Percentiles rank a stretch among this genome's conserved stretches.
phyloP scores from a whole-genome alignment of 2,329 filamentous ascomycete species.

The Botrytis squamosa region DNA sequence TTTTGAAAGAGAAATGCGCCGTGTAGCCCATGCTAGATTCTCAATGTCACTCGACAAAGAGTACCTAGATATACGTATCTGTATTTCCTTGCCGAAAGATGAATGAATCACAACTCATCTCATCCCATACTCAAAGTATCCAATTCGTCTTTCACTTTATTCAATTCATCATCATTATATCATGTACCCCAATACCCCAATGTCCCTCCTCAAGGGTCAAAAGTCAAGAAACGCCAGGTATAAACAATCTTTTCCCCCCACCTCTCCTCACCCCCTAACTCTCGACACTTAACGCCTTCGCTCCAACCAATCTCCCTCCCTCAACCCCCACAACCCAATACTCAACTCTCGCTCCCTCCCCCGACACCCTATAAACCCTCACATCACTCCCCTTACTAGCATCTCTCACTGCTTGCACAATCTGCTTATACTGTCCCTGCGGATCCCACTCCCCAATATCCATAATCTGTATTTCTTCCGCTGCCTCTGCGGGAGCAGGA shows the following conservation, averaged over 20 bases:
- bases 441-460: constrained; percentile 72
- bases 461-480: constrained; percentile 58
- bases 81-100: background rate
- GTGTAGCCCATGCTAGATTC: background rate
- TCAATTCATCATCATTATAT: background rate
- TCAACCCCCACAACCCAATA: constrained; percentile 76
- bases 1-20: background rate
- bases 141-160: background rate
- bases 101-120: background rate
- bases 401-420: constrained; percentile 67
- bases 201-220: background rate
- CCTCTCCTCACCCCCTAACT: background rate
- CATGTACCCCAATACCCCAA: background rate
- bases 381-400: constrained; percentile 64
- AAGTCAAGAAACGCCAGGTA: constrained; percentile 9
- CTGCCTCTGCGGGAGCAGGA: constrained; percentile 50
- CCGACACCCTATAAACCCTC: constrained; percentile 69
- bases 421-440: constrained; percentile 64
- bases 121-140: background rate
- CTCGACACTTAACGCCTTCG: constrained; percentile 18
- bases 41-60: background rate
- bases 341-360: constrained; percentile 64
- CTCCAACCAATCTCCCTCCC: constrained; percentile 40
- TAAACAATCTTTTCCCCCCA: background rate
- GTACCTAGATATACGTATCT: background rate